Evolutionary conservation across 305 asterid species (phyloP), one percentile per base, ranked within the genome.

Genomic region (Fraxinus sp.): DNA sequence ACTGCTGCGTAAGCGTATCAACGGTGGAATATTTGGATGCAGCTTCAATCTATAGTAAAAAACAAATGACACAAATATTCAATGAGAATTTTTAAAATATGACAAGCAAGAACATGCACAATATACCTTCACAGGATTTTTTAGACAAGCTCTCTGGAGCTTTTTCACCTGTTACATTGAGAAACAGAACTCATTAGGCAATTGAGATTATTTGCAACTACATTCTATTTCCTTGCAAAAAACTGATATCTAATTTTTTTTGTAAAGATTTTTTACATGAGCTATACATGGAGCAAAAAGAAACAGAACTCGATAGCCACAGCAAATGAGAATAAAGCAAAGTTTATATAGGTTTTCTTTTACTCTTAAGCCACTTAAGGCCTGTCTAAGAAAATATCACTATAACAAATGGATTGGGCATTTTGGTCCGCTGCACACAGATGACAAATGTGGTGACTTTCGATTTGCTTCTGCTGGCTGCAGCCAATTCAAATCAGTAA

Each of bases 121-220:
- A 35, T 83, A 35, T 86, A 92, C 99, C 97, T 93, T 94, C 11
- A 96, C 98, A 79, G 99, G 98, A 80, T 96, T 92, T 85, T 88
- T 92, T 82, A 96, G 85, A 89, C 97, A 93, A 82, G 98, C 97
- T 88, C 97, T 90, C 89, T 94, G 98, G 35, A 96, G 91, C 92
- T 94, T 94, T 87, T 86, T 83, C 85, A 96, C 98, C 99, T 96
- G 91, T 68, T 82, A 86, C 35, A 62, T 82, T 46, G 66, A 81
- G 41, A 41, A 14, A 3, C 22, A 77, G 1, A 71, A 81, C 59
- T 41, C 73, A 75, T 74, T 24, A 78, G 3, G 66, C 32, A 84
- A 70, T 35, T 57, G 77, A 35, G 59, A 77, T 20, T 43, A 9
- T 41, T 70, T 46, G 20, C 39, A 36, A 5, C 73, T 14, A 77